phyloP scores from a whole-genome alignment of 768 basidiomycete genomes.

The Pleurotus platypus region DNA sequence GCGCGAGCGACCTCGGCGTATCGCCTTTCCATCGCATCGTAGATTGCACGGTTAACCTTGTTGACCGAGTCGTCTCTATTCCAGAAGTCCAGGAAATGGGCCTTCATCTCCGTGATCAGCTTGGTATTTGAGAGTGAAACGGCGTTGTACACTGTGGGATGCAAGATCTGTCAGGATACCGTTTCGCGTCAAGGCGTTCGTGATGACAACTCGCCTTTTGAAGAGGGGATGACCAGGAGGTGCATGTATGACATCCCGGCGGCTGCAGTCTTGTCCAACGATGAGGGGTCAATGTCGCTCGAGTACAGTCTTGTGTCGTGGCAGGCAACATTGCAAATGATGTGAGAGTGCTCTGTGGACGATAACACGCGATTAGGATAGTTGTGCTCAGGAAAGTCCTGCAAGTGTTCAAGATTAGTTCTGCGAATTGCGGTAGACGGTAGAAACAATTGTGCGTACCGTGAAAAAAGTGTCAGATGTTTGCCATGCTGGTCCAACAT shows the following conservation, averaged over 20 bases:
- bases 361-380: not conserved
- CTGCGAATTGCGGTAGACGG: not conserved
- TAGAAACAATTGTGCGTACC: not conserved
- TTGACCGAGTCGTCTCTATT: not conserved
- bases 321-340: slow-evolving; percentile 11
- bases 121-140: not conserved
- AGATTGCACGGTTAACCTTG: not conserved
- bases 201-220: slow-evolving; percentile 7
- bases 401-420: not conserved
- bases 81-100: not conserved
- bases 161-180: not conserved
- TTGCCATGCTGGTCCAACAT: not conserved
- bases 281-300: slow-evolving; percentile 6
- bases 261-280: not conserved
- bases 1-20: not conserved
- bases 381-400: not conserved
- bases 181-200: not conserved
- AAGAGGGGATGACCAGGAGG: slow-evolving; percentile 10
- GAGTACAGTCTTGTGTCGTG: slow-evolving; percentile 12
- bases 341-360: slow-evolving; percentile 5
- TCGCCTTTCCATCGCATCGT: not conserved
- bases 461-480: slow-evolving; percentile 1
- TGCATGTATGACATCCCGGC: slow-evolving; percentile 15
- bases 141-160: not conserved
- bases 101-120: not conserved